Conservation (phyloP, 164 flowering plant genomes). For the grape (Vitis vinifera) region ASM3070453v1 NC_081816.1:9513001-9513500, state of each 20-base stretch:
- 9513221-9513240: slow-evolving; percentile 55
- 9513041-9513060: no score
- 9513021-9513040: no score
- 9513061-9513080: no score
- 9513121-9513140: no score
- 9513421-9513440: slow-evolving; percentile 55
- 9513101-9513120: no score
- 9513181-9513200: no score
- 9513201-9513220: not conserved
- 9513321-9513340: slow-evolving; percentile 63
- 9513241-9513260: slow-evolving; percentile 37
- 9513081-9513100: no score
- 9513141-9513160: no score
- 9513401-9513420: slow-evolving; percentile 51
- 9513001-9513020: no score
- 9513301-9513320: slow-evolving; percentile 53
- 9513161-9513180: no score
- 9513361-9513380: slow-evolving; percentile 60
- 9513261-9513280: slow-evolving; percentile 17
- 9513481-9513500: slow-evolving; percentile 18
- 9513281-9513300: slow-evolving; percentile 26
- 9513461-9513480: slow-evolving; percentile 19
- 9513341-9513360: slow-evolving; percentile 85
- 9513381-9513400: slow-evolving; percentile 78
- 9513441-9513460: slow-evolving; percentile 23